phyloP scores from a whole-genome alignment of 495 filamentous ascomycete species.

The Hypoxylon intermedium region DNA sequence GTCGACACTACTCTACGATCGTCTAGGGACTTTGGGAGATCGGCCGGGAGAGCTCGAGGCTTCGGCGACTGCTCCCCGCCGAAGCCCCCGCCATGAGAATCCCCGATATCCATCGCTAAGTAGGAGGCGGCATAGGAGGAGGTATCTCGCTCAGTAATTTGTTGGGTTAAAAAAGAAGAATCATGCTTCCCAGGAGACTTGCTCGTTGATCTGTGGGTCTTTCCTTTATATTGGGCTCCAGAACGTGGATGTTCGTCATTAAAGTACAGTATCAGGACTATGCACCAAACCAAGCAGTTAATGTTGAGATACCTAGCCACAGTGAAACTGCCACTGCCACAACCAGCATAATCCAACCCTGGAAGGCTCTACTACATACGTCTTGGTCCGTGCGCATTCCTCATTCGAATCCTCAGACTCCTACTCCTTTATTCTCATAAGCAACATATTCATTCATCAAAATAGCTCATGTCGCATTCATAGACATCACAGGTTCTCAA shows the following conservation, averaged over 20 bases:
- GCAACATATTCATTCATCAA: not conserved
- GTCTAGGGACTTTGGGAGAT: conserved; percentile 89
- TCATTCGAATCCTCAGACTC: not conserved
- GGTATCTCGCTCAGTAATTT: conserved; percentile 32
- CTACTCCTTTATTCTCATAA: not conserved
- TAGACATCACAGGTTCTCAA: not conserved
- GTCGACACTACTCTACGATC: conserved; percentile 72
- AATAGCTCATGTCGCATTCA: not conserved
- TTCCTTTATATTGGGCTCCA: conserved; percentile 27
- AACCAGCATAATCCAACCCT: not conserved
- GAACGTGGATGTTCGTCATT: conserved; percentile 27
- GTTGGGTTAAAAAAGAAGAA: conserved; percentile 15
- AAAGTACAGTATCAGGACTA: conserved; percentile 16
- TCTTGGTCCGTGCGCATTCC: conserved; percentile 7
- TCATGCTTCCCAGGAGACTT: conserved; percentile 34
- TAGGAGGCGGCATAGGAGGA: conserved; percentile 41
- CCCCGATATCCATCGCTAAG: conserved; percentile 64
- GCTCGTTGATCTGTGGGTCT: conserved; percentile 26
- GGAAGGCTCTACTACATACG: not conserved
- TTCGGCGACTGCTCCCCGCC: conserved; percentile 45
- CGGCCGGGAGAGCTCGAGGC: conserved; percentile 71
- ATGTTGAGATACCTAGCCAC: conserved; percentile 18
- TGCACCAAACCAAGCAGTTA: conserved; percentile 18
- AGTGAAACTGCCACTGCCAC: conserved; percentile 26
- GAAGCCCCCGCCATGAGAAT: conserved; percentile 57